Conservation (phyloP, 805 yeast species). For the Torulaspora gathmanii region DNA sequence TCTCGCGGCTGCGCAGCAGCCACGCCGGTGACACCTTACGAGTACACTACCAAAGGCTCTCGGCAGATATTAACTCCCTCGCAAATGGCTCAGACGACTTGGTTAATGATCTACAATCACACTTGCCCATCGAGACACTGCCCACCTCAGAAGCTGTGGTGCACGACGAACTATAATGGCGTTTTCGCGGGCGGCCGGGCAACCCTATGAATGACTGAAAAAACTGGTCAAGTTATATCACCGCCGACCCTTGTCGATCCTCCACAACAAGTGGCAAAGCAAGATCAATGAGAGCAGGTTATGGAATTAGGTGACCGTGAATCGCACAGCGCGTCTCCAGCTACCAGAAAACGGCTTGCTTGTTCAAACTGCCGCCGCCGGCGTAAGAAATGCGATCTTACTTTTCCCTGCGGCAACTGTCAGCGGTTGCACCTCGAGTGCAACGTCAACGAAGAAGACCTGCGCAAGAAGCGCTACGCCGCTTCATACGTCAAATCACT, state of each 20-base stretch:
- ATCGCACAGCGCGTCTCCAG: slow-evolving; percentile 1
- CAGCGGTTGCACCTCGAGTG: slow-evolving; percentile 42
- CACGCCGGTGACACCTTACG: slow-evolving; percentile 79
- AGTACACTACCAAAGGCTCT: slow-evolving; percentile 75
- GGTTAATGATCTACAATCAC: slow-evolving; percentile 77
- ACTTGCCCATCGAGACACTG: slow-evolving; percentile 35
- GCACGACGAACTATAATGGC: slow-evolving; percentile 14
- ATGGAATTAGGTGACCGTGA: slow-evolving; percentile 7
- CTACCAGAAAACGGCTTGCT: slow-evolving; percentile 30
- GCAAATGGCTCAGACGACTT: slow-evolving; percentile 87
- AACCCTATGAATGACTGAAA: neutral
- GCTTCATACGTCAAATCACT: slow-evolving; percentile 47
- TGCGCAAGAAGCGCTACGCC: slow-evolving; percentile 48
- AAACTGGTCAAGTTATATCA: neutral
- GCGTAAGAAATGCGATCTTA: slow-evolving; percentile 46
- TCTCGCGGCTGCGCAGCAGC: slow-evolving; percentile 55
- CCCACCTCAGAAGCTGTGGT: neutral
- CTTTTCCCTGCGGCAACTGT: slow-evolving; percentile 48
- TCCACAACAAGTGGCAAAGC: neutral
- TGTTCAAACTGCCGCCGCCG: slow-evolving; percentile 35
- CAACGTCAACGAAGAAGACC: slow-evolving; percentile 44
- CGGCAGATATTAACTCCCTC: slow-evolving; percentile 73
- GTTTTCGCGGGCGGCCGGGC: neutral
- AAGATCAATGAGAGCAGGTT: slow-evolving; percentile 1
- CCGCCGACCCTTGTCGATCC: neutral